Base-by-base conservation (phyloP, 2,329 filamentous ascomycete species). In the Hirsutella thompsonii region DNA sequence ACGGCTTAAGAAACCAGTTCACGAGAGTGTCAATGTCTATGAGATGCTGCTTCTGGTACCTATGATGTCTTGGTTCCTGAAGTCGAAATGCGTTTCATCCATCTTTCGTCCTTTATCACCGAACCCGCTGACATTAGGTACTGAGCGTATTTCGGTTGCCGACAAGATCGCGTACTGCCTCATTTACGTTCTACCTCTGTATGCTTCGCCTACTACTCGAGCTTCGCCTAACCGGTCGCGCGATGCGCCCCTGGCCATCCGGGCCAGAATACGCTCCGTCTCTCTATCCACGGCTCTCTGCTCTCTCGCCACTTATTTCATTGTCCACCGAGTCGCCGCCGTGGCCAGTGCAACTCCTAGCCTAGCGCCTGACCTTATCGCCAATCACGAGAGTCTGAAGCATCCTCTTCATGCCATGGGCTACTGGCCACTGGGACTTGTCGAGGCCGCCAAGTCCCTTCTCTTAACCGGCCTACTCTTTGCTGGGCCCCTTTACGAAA, bases 111-210 rank as follows among this genome's bases (percentile, higher is more conserved):
- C n/a, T n/a, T n/a, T n/a, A 29, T 29, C 10, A 29, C 4, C 28
- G 28, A 10, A 9, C n/a, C n/a, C 32, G 6, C n/a, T n/a, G 4
- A 5, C 32, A 19, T 16, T 5, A 8, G 9, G 14, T 14, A n/a
- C 32, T 18, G 32, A 14, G 9, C 9, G 18, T 18, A 5, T n/a
- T n/a, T n/a, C 14, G 32, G 4, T 16, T 16, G 14, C n/a, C 8
- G 18, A 8, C 14, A n/a, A 56, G 85, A 64, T 89, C 46, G 61
- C 80, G 46, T 94, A 93, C 63, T 94, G 87, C n/a, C 60, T 88
- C 51, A 64, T 87, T 65, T 98, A 96, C 64, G 85, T 98, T 52
- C 67, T 84, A 3, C 90, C 92, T 20, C 87, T 96, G 62, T 95
- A 98, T 67, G 69, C 90, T 47, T 92, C 82, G 18, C 62, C 77